These are phyloP conservation scores for Nicotiana rustica DNA, from an alignment of 305 asterid species.

Conservation along the genomic window DNA sequence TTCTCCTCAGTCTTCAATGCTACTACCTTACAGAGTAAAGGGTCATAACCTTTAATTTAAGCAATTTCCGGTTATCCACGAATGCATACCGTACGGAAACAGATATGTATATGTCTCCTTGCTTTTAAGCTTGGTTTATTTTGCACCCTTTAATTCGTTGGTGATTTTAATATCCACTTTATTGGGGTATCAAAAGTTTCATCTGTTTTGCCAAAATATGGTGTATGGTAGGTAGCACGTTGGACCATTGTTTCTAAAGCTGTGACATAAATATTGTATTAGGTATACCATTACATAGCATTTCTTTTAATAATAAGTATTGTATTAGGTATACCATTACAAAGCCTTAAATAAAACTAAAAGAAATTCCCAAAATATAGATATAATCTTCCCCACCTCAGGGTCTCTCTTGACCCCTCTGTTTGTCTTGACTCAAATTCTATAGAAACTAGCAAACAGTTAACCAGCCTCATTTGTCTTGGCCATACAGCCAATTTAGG, in stretches of 20 bases:
- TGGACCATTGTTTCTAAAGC: neutral
- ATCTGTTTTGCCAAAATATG: constrained; percentile 25
- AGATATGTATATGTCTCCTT: neutral
- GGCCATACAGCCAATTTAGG: neutral
- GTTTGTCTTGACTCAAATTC: neutral
- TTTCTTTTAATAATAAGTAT: too few species aligned
- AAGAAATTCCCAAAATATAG: neutral
- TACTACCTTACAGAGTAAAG: constrained; percentile 10
- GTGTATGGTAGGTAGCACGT: constrained; percentile 29
- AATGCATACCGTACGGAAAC: neutral
- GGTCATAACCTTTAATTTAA: neutral
- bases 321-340: neutral
- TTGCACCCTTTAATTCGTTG: neutral
- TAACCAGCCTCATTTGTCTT: neutral
- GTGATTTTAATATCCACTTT: constrained; percentile 26
- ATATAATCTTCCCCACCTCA: too few species aligned
- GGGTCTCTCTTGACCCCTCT: neutral
- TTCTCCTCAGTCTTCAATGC: too few species aligned
- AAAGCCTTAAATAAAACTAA: neutral
- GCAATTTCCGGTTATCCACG: neutral
- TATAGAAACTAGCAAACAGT: neutral
- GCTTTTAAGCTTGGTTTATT: neutral
- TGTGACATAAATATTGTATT: neutral
- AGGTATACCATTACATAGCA: neutral
- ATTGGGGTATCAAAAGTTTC: constrained; percentile 25